These are phyloP conservation scores for Ganoderma boninense DNA, from an alignment of 1,284 basidiomycete genomes.

Conservation along the genomic window DNA sequence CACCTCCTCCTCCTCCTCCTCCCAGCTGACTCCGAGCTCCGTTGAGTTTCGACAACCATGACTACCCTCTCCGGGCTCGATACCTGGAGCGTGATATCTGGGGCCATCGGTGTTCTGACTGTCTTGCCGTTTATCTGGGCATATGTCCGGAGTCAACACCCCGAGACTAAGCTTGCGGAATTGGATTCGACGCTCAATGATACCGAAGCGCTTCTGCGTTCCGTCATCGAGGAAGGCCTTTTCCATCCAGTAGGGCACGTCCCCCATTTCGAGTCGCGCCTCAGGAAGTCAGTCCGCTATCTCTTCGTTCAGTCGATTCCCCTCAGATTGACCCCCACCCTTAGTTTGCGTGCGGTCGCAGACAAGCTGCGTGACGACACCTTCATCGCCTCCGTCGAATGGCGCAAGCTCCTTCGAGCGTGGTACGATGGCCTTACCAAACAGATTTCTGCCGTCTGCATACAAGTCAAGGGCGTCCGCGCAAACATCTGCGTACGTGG, in stretches of 20 bases:
- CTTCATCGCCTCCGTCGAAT: not conserved
- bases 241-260: constrained; percentile 27
- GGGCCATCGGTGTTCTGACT: not conserved
- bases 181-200: not conserved
- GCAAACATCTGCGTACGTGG: not conserved
- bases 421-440: constrained; percentile 4
- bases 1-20: not conserved
- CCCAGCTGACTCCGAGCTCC: no score
- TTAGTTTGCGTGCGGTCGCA: not conserved
- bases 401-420: not conserved
- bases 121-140: constrained; percentile 3
- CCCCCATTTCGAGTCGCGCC: constrained; percentile 23
- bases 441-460: not conserved
- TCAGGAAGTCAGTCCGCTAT: not conserved
- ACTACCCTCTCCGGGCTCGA: not conserved
- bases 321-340: not conserved
- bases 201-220: not conserved
- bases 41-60: no score
- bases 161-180: not conserved
- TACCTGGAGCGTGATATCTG: not conserved
- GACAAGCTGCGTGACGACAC: not conserved
- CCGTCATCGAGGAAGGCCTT: constrained; percentile 1
- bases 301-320: not conserved
- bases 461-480: not conserved
- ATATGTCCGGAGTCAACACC: not conserved